Evolutionary conservation across 148 eudicot species (phyloP), one percentile per base, ranked within the genome.

Genomic region (Oxyria digyna): DNA sequence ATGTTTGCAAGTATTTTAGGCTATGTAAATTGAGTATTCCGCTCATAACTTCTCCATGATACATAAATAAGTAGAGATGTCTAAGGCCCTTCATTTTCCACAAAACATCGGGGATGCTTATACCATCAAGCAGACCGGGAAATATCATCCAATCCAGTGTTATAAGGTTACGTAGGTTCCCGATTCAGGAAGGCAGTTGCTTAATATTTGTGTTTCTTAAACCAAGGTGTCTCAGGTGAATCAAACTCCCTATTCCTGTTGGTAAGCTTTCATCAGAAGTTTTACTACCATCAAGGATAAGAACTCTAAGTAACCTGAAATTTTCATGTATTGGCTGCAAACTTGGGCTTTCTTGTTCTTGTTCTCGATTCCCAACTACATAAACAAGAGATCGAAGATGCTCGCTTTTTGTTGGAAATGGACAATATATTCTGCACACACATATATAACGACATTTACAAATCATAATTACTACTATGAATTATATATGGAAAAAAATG

Each of bases 241-340:
- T 46, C 9, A 46, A 46, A 4, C 52, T 46, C 1, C 52, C 52
- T 46, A 46, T 46, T 13, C 8, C 52, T 46, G 7, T 4, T n/a
- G 52, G 79, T 68, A 80, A 48, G 69, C 38, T 63, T 13, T 77
- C 70, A 33, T 67, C 48, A 0, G 27, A 5, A 1, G 73, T 33
- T n/a, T 26, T 46, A 17, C 70, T 33, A 8, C 71, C 46, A 3
- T 18, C 46, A 18, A 80, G 49, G n/a, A 67, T 71, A 12, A 80
- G 64, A 69, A 80, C 77, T 63, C 79, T 70, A 17, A 80, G 73
- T 43, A 76, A 27, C 54, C 62, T 70, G 74, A 73, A 80, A 66
- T 62, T 59, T 15, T 62, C 31, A 23, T 33, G 52, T 3, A 76
- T 57, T n/a, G 14, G 11, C 45, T 40, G 54, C 50, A 80, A 62